These are phyloP conservation scores for Actinomortierella wolfii DNA, from an alignment of 371 early-diverging fungal genomes.

Conservation along the genomic window DNA sequence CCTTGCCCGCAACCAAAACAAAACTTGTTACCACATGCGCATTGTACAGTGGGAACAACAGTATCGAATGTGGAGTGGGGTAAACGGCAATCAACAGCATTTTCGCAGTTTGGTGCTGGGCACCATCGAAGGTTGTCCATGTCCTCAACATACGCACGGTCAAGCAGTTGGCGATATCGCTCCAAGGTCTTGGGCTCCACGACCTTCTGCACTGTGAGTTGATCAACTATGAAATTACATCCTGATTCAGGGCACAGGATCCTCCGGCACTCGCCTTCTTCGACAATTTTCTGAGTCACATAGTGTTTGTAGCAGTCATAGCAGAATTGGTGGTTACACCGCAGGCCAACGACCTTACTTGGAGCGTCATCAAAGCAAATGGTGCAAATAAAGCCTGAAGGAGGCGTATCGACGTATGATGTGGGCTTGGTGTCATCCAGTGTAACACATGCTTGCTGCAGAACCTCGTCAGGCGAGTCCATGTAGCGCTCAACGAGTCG, in stretches of 20 bases:
- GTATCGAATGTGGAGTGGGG: conserved; percentile 69
- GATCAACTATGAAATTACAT: conserved; percentile 86
- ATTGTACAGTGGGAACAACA: conserved; percentile 87
- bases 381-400: conserved; percentile 75
- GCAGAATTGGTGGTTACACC: conserved; percentile 91
- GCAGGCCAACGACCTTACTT: conserved; percentile 68
- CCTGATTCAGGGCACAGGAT: conserved; percentile 84
- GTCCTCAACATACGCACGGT: conserved; percentile 91
- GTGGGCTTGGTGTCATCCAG: conserved; percentile 44
- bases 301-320: conserved; percentile 84
- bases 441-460: conserved; percentile 76
- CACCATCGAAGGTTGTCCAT: conserved; percentile 87
- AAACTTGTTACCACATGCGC: conserved; percentile 80
- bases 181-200: conserved; percentile 54
- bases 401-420: conserved; percentile 18
- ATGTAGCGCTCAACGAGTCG: conserved; percentile 87
- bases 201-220: conserved; percentile 71
- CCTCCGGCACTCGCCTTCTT: conserved; percentile 84
- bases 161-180: conserved; percentile 80
- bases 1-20: conserved; percentile 93
- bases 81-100: conserved; percentile 88
- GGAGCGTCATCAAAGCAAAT: conserved; percentile 83
- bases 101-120: conserved; percentile 95
- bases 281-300: conserved; percentile 79
- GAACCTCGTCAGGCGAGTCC: conserved; percentile 74